phyloP scores from a whole-genome alignment of 2,329 filamentous ascomycete genomes.

The Aspergillus ibericus region DNA sequence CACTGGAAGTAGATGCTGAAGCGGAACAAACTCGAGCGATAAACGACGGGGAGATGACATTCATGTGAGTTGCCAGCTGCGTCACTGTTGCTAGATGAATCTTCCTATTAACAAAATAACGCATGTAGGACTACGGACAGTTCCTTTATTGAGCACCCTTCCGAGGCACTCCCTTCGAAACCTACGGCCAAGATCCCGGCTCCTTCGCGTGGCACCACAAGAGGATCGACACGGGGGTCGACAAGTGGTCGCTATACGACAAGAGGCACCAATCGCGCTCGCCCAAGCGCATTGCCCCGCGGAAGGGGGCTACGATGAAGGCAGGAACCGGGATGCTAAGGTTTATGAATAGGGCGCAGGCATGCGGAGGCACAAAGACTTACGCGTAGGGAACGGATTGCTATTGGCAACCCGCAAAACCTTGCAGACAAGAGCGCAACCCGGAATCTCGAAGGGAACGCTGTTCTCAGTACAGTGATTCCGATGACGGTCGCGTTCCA shows the following conservation, averaged over 20 bases:
- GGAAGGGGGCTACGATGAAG: constrained; percentile 41
- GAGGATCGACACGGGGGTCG: constrained; percentile 24
- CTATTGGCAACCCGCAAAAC: neutral
- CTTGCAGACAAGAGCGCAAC: neutral
- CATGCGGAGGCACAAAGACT: neutral
- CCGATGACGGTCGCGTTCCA: neutral
- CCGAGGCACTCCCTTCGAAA: constrained; percentile 51
- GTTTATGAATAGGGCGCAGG: neutral
- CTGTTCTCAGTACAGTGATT: neutral
- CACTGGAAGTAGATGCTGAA: constrained; percentile 32
- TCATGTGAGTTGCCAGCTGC: constrained; percentile 63
- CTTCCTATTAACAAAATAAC: constrained; percentile 4
- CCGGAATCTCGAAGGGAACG: neutral
- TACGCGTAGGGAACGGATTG: neutral
- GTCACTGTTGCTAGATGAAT: neutral
- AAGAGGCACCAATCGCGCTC: constrained; percentile 34
- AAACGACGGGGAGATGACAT: constrained; percentile 72
- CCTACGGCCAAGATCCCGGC: constrained; percentile 35
- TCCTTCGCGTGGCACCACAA: constrained; percentile 23
- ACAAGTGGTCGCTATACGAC: constrained; percentile 38
- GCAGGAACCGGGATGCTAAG: neutral
- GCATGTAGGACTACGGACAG: constrained; percentile 77
- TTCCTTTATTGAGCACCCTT: constrained; percentile 84
- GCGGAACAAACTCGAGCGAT: constrained; percentile 34
- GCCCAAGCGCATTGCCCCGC: constrained; percentile 41